Percentiles rank a stretch among this genome's conserved stretches.
Evolutionary conservation across 2,329 filamentous ascomycete genomes (phyloP).

Genomic region (Ustilaginoidea virens): DNA sequence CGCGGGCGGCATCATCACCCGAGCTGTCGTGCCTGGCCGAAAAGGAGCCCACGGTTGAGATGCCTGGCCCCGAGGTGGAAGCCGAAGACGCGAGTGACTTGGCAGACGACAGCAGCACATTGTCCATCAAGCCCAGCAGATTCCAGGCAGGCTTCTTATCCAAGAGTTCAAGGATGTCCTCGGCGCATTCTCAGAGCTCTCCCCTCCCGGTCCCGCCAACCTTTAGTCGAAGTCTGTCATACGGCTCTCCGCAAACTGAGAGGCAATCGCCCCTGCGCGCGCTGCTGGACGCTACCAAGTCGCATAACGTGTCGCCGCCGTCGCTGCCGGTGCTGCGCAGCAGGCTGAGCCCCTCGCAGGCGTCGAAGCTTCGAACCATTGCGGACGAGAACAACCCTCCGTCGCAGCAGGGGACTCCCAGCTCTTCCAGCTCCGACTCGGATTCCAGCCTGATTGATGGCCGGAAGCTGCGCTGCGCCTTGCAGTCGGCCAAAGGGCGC

Average conservation of each 20-base stretch:
- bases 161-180: constrained; percentile 27
- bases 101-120: constrained; percentile 20
- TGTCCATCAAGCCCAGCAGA: constrained; percentile 44
- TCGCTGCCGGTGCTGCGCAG: constrained; percentile 13
- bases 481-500: constrained; percentile 33
- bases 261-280: constrained; percentile 32
- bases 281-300: constrained; percentile 31
- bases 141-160: constrained; percentile 84
- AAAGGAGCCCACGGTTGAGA: constrained; percentile 20
- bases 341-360: constrained; percentile 8
- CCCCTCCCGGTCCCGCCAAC: constrained; percentile 41
- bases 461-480: constrained; percentile 37
- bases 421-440: constrained; percentile 30
- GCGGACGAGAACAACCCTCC: constrained; percentile 38
- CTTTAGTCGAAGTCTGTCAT: constrained; percentile 41
- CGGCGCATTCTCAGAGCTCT: constrained; percentile 36
- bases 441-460: constrained; percentile 35
- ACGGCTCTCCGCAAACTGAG: constrained; percentile 18
- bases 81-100: constrained; percentile 21
- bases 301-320: constrained; percentile 34
- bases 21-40: constrained; percentile 9
- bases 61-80: constrained; percentile 33
- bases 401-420: constrained; percentile 18
- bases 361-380: constrained; percentile 16
- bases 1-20: constrained; percentile 16